These are phyloP conservation scores for Avicennia marina DNA, from an alignment of 257 asterid species.

Conservation along the genomic window DNA sequence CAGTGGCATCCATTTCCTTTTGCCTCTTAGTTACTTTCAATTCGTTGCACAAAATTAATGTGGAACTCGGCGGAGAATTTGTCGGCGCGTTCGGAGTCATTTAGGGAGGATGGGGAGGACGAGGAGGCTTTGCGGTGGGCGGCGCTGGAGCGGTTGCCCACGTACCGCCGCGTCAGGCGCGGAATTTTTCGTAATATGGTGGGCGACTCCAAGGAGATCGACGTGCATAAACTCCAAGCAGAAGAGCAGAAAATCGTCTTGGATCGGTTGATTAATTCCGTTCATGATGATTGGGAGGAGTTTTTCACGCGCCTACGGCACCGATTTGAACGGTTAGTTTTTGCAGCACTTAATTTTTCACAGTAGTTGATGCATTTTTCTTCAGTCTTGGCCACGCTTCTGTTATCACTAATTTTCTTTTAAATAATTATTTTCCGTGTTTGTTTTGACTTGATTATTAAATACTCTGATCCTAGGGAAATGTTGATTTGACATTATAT, in stretches of 20 bases:
- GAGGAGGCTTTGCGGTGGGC: slow-evolving; percentile 99
- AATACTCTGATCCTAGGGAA: too few relatives aligned
- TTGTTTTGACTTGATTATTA: neutral
- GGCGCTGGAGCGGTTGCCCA: slow-evolving; percentile 92
- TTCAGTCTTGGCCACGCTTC: neutral
- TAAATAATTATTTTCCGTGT: neutral
- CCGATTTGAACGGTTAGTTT: slow-evolving; percentile 64
- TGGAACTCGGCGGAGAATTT: slow-evolving; percentile 90
- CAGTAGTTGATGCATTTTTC: neutral
- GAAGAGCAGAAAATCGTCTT: slow-evolving; percentile 58
- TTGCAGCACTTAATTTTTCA: too few relatives aligned
- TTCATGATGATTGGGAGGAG: slow-evolving; percentile 80
- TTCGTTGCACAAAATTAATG: slow-evolving; percentile 44
- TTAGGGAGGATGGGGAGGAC: slow-evolving; percentile 84
- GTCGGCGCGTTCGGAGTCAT: slow-evolving; percentile 79
- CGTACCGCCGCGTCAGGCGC: slow-evolving; percentile 71
- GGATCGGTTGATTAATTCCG: slow-evolving; percentile 66
- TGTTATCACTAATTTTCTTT: neutral
- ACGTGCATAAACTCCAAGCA: slow-evolving; percentile 52
- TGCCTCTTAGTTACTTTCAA: neutral
- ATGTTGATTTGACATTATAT: too few relatives aligned
- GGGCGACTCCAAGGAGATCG: slow-evolving; percentile 72
- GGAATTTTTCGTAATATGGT: slow-evolving; percentile 72
- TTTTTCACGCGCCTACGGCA: slow-evolving; percentile 76
- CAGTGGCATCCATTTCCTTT: neutral